Conservation (phyloP, 2,329 filamentous ascomycete genomes). For the Cercospora citrullina region DNA sequence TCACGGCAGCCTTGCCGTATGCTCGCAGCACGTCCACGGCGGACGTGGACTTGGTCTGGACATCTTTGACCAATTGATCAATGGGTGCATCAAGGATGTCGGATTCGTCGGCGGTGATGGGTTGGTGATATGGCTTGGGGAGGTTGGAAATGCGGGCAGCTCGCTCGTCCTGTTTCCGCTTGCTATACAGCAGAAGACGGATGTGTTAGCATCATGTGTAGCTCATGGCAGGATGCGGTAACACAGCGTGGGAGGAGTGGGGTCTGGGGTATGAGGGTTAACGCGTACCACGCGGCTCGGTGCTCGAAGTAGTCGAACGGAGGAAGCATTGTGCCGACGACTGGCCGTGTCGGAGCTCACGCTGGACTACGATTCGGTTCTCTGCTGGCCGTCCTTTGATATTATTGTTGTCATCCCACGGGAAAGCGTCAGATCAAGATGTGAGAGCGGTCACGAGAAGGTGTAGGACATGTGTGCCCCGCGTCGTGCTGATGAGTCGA, state of each 20-base stretch:
- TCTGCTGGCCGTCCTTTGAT: background rate
- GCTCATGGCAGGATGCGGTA: background rate
- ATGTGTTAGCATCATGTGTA: background rate
- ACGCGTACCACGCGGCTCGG: conserved; percentile 65
- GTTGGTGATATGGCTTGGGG: conserved; percentile 62
- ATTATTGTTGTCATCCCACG: background rate
- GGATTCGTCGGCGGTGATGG: conserved; percentile 65
- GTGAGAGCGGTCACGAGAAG: background rate
- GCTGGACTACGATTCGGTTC: background rate
- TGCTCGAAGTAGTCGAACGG: conserved; percentile 70
- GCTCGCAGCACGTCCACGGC: conserved; percentile 75
- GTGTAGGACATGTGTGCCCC: background rate
- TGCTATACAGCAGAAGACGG: conserved; percentile 50
- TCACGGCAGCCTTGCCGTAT: conserved; percentile 83
- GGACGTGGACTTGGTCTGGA: conserved; percentile 66
- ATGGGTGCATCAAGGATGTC: conserved; percentile 72
- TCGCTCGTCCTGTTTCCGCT: conserved; percentile 77
- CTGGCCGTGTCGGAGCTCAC: background rate
- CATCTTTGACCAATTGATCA: conserved; percentile 72
- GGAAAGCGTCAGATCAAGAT: background rate
- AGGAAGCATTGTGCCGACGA: conserved; percentile 33
- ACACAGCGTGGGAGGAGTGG: conserved; percentile 24
- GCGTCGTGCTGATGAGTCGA: background rate
- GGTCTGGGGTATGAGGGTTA: conserved; percentile 12
- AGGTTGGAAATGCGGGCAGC: conserved; percentile 67